Conservation (phyloP, 2,329 filamentous ascomycete genomes). For the Apiospora sp. region DNA sequence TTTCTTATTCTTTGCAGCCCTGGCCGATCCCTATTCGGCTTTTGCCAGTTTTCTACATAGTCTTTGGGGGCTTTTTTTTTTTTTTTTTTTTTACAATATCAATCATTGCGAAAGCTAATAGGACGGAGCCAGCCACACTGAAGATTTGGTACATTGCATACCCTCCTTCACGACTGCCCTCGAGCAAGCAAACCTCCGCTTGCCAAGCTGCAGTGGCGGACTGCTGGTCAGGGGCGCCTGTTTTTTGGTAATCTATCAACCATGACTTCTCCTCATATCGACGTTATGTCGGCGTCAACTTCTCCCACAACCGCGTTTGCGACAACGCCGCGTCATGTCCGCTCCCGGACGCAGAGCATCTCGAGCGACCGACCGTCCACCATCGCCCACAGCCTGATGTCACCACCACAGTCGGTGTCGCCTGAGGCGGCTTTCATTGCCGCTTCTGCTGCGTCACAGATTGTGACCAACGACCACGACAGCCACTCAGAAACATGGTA, state of each 20-base stretch:
- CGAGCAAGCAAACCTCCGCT: neutral
- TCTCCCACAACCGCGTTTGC: conserved; percentile 2
- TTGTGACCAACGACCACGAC: conserved; percentile 88
- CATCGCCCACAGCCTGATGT: conserved; percentile 64
- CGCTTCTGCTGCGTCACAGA: conserved; percentile 85
- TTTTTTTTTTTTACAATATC: conserved; percentile 14
- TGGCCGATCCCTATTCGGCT: neutral
- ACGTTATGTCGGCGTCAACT: neutral
- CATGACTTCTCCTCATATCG: neutral
- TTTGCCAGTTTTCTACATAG: neutral
- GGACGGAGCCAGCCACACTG: conserved; percentile 15
- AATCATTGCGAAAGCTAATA: conserved; percentile 13
- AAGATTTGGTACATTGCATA: conserved; percentile 9
- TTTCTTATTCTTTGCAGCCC: conserved; percentile 20
- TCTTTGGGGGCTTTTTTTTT: neutral
- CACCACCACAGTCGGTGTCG: conserved; percentile 72
- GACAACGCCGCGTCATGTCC: conserved; percentile 17
- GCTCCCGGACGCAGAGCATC: conserved; percentile 61
- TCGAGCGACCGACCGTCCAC: conserved; percentile 76
- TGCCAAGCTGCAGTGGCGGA: conserved; percentile 11
- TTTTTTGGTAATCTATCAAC: neutral
- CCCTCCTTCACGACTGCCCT: conserved; percentile 2
- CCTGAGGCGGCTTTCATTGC: conserved; percentile 90
- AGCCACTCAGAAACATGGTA: conserved; percentile 74
- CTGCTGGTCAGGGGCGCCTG: conserved; percentile 12